Base-by-base conservation (phyloP, 164 flowering plant genomes). In the Hamamelis virginiana region DNA sequence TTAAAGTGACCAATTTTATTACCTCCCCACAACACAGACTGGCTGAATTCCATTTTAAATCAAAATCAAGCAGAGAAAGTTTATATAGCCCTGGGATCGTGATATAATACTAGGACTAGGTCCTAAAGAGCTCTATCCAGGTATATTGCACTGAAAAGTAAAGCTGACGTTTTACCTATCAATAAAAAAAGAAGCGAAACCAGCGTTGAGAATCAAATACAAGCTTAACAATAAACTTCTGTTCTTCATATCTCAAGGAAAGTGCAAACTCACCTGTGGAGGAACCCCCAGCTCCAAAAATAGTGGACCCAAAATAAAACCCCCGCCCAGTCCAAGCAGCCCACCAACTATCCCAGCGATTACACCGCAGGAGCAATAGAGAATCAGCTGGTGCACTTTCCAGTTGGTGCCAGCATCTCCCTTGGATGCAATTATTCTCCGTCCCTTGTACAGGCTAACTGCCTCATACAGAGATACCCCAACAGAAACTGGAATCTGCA, bases 231-330 rank as follows among this genome's bases (percentile, higher is more conserved):
- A 13, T 26, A 5, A 8, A 15, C 19, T 22, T 57, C 21, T 9
- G 21, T 57, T 21, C 1, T 21, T 10, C 10, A 6, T 1, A 16
- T 16, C 12, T 61, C 23, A 11, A 33, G 15, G 16, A 45, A 65
- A 23, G 44, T 21, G 64, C 9, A 59, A 38, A 81, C 62, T 59
- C 68, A 89, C 98, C 94, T 94, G 96, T 71, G 98, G 98, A 70
- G 98, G 98, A 48, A 94, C 72, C 27, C 98, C 98, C 25, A 94
- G 80, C 82, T 94, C 98, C 84, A 94, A 77, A 77, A 94, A 94
- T 5, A 94, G 83, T 22, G 98, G 98, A 62, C 98, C 98, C 85
- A 94, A 78, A 62, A 94, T 90, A 69, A 90, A 94, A 48, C 98
- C 97, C 46, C 98, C 98, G 43, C 98, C 98, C 1, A 91, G 78